phyloP scores from a whole-genome alignment of 345 rosid species.

The Eucalyptus tenuipes region DNA sequence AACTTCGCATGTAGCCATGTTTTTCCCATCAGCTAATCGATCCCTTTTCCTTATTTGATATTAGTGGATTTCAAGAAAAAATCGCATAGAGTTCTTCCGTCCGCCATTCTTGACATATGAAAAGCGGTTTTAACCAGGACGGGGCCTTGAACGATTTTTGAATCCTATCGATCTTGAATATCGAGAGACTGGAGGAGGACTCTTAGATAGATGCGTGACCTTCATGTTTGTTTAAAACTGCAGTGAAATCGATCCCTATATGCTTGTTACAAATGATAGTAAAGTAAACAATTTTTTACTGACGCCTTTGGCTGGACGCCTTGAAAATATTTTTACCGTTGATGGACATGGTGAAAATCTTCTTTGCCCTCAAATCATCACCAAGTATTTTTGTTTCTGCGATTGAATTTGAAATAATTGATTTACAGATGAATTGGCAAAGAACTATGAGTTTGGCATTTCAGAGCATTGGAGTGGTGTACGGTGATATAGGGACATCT shows the following conservation, averaged over 20 bases:
- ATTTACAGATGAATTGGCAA: constrained; percentile 23
- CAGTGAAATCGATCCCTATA: not conserved
- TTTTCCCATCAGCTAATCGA: not conserved
- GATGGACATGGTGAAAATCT: not conserved
- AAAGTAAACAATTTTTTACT: too few relatives aligned
- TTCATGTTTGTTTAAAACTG: not conserved
- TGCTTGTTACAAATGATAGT: not conserved
- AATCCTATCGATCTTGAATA: not conserved
- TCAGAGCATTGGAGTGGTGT: not conserved
- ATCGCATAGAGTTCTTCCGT: not conserved
- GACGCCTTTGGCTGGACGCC: not conserved
- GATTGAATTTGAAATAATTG: not conserved
- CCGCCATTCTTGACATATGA: not conserved
- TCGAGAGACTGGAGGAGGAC: not conserved
- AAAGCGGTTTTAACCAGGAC: not conserved
- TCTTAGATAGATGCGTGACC: not conserved
- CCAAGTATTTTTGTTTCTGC: not conserved
- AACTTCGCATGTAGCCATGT: not conserved
- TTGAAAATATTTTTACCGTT: not conserved
- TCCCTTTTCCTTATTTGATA: not conserved
- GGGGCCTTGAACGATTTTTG: not conserved
- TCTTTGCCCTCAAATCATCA: not conserved
- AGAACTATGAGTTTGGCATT: constrained; percentile 9
- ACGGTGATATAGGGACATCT: not conserved
- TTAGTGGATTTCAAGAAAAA: not conserved